These are phyloP conservation scores for Physcomitrellopsis africana DNA, from an alignment of 225 moss, liverwort and hornwort species.

Conservation along the genomic window DNA sequence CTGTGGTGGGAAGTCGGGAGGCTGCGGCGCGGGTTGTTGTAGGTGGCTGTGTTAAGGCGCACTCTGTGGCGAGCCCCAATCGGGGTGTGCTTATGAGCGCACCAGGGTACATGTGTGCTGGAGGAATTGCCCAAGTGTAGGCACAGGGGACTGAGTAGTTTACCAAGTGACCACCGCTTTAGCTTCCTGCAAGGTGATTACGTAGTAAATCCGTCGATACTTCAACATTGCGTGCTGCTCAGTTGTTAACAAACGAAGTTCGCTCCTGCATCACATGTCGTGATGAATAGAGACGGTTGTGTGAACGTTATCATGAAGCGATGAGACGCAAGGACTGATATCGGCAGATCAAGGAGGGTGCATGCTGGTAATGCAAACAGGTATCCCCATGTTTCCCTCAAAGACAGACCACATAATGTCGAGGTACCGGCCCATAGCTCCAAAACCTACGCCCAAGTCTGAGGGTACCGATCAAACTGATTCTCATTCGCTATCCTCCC, in stretches of 20 bases:
- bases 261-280: no score
- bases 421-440: conserved; percentile 90
- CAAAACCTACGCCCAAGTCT: conserved; percentile 72
- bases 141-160: background rate
- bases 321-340: conserved; percentile 22
- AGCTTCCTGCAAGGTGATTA: background rate
- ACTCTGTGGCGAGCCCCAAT: no score
- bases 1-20: conserved; percentile 50
- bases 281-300: background rate
- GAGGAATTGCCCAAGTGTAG: background rate
- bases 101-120: background rate
- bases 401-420: conserved; percentile 82
- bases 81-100: background rate
- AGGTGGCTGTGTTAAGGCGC: background rate
- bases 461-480: conserved; percentile 73
- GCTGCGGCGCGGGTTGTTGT: background rate
- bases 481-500: conserved; percentile 75
- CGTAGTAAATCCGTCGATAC: conserved; percentile 43
- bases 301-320: conserved; percentile 20
- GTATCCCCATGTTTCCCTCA: conserved; percentile 54
- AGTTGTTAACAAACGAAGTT: no score
- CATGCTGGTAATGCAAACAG: conserved; percentile 46
- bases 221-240: conserved; percentile 13
- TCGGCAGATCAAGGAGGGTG: conserved; percentile 51
- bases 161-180: background rate